These are phyloP conservation scores for Podaxis pistillaris DNA, from an alignment of 768 basidiomycete genomes.

Conservation along the genomic window DNA sequence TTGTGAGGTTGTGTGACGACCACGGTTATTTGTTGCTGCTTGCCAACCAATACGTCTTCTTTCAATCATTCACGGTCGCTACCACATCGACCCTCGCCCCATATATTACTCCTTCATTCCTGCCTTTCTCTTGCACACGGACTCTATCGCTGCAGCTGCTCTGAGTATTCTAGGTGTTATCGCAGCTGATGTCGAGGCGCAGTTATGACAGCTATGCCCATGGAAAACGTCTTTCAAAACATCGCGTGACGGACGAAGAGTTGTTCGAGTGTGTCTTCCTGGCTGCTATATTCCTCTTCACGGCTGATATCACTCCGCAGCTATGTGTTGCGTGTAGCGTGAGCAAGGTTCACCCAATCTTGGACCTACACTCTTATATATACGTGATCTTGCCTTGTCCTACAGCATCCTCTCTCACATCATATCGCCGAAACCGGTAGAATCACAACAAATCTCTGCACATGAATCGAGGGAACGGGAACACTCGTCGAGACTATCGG, in stretches of 20 bases:
- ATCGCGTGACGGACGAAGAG: slow-evolving; percentile 82
- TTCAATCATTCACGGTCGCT: neutral
- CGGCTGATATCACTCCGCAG: slow-evolving; percentile 34
- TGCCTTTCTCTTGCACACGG: neutral
- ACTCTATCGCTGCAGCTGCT: neutral
- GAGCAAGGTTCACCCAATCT: slow-evolving; percentile 32
- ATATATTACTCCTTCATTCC: neutral
- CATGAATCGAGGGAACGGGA: slow-evolving; percentile 45
- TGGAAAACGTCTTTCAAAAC: slow-evolving; percentile 70
- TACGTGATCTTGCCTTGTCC: slow-evolving; percentile 14
- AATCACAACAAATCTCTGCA: slow-evolving; percentile 28
- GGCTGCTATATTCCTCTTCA: slow-evolving; percentile 15
- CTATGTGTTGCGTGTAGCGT: slow-evolving; percentile 84
- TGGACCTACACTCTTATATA: slow-evolving; percentile 14
- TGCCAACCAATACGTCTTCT: neutral
- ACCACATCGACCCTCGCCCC: neutral
- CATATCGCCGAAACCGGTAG: slow-evolving; percentile 56
- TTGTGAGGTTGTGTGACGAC: neutral
- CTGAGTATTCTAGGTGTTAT: slow-evolving; percentile 8
- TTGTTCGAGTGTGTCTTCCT: slow-evolving; percentile 65
- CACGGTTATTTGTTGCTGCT: slow-evolving; percentile 13
- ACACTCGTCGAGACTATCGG: slow-evolving; percentile 65
- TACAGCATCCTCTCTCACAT: slow-evolving; percentile 71
- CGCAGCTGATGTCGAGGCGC: slow-evolving; percentile 61
- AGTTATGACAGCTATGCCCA: slow-evolving; percentile 73